Percentiles rank a stretch among this genome's conserved stretches.
Conservation (phyloP, 1,139 yeast species). For the Taiozyma sp. region DNA sequence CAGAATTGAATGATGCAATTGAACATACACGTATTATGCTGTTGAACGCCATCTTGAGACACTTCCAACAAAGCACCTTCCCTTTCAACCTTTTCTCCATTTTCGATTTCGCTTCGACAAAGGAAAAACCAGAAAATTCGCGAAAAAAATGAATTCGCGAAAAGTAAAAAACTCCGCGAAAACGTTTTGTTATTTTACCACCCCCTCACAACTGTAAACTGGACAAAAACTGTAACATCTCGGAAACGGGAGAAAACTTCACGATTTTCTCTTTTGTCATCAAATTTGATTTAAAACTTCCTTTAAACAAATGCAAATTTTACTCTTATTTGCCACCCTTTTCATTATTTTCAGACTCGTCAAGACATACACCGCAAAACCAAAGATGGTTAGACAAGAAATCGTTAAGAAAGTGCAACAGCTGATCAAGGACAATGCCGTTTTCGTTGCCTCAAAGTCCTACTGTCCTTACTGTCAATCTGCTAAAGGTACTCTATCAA, state of each 20-base stretch:
- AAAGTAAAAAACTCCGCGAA: not conserved
- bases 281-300: not conserved
- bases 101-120: not conserved
- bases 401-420: conserved; percentile 54
- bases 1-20: not conserved
- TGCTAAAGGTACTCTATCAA: conserved; percentile 51
- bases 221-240: not conserved
- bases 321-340: not conserved
- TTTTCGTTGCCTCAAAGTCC: conserved; percentile 84
- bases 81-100: not conserved
- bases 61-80: not conserved
- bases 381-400: conserved; percentile 41
- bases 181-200: not conserved
- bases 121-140: not conserved
- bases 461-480: conserved; percentile 70
- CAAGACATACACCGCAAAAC: not conserved
- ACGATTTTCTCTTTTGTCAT: not conserved
- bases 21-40: not conserved
- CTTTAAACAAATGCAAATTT: not conserved
- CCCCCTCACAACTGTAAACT: not conserved
- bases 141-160: no score
- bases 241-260: not conserved
- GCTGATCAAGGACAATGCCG: conserved; percentile 59
- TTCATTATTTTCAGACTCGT: not conserved
- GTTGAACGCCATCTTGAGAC: not conserved